Evolutionary conservation across 1,284 basidiomycete species (phyloP).

Genomic region (Ceratobasidium sp.): DNA sequence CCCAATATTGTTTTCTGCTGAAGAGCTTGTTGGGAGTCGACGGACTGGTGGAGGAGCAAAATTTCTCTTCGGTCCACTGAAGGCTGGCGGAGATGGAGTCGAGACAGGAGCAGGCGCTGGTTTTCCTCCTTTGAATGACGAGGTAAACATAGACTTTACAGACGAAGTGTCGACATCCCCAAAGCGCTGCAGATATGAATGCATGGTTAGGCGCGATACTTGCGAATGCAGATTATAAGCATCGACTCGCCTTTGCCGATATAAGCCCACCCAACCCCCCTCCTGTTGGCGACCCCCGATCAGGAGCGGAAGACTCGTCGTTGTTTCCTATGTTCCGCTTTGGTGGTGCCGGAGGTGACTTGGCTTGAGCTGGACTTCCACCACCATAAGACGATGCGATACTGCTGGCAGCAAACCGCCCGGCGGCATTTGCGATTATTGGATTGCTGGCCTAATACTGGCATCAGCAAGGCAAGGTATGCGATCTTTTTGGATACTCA

Average conservation of each 20-base stretch:
- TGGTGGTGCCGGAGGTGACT: slow-evolving; percentile 30
- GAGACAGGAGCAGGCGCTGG: slow-evolving; percentile 22
- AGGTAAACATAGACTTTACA: slow-evolving; percentile 52
- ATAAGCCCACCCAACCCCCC: slow-evolving; percentile 14
- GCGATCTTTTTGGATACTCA: background rate
- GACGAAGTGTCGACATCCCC: slow-evolving; percentile 67
- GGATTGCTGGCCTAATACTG: slow-evolving; percentile 47
- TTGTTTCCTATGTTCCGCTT: background rate
- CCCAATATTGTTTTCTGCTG: slow-evolving; percentile 17
- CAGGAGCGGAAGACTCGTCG: slow-evolving; percentile 1
- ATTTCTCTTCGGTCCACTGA: slow-evolving; percentile 54
- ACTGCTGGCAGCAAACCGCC: slow-evolving; percentile 58
- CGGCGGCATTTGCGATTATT: slow-evolving; percentile 51
- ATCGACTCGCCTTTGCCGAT: slow-evolving; percentile 5
- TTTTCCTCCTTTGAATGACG: slow-evolving; percentile 56
- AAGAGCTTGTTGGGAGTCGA: slow-evolving; percentile 45
- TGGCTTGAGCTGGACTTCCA: background rate
- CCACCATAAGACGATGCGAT: slow-evolving; percentile 21
- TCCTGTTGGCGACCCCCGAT: slow-evolving; percentile 10
- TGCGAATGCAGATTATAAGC: background rate
- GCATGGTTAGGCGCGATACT: background rate
- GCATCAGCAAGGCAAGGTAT: background rate
- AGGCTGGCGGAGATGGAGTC: slow-evolving; percentile 58
- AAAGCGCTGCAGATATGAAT: slow-evolving; percentile 56
- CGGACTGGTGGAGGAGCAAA: slow-evolving; percentile 66